These are phyloP conservation scores for Yamadazyma mexicana DNA, from an alignment of 1,139 yeast genomes.

Conservation along the genomic window DNA sequence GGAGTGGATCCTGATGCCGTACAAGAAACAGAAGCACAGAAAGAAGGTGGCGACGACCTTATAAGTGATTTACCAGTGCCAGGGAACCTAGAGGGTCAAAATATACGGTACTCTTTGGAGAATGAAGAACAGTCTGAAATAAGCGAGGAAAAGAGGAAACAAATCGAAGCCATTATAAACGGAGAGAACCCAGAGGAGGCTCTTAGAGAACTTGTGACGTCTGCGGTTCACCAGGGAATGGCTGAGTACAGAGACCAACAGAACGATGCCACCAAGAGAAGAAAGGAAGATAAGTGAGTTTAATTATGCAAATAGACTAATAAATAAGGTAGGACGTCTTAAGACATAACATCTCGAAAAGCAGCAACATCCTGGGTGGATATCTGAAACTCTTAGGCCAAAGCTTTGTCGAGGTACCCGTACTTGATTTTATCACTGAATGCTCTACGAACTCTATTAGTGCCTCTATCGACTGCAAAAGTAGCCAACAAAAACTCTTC, in stretches of 20 bases:
- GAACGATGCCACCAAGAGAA: slow-evolving; percentile 19
- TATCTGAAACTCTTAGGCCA: too few species aligned
- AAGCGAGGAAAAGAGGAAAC: slow-evolving; percentile 54
- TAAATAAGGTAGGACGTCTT: too few species aligned
- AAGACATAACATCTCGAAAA: too few species aligned
- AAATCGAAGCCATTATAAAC: slow-evolving; percentile 68
- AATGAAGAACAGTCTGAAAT: slow-evolving; percentile 36
- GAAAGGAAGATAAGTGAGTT: slow-evolving; percentile 15
- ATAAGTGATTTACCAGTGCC: slow-evolving; percentile 39
- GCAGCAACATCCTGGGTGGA: too few species aligned
- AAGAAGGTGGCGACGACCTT: slow-evolving; percentile 7
- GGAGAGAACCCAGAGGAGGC: slow-evolving; percentile 81
- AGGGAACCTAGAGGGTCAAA: slow-evolving; percentile 49
- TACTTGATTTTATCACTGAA: not conserved
- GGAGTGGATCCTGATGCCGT: slow-evolving; percentile 6
- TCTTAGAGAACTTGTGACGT: slow-evolving; percentile 64
- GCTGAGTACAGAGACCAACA: slow-evolving; percentile 24
- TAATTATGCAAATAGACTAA: too few species aligned
- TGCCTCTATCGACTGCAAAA: slow-evolving; percentile 1
- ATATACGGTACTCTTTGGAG: slow-evolving; percentile 58
- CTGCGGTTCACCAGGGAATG: slow-evolving; percentile 59
- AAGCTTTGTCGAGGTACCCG: too few species aligned
- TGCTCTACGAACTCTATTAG: slow-evolving; percentile 1
- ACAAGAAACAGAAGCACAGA: slow-evolving; percentile 1
- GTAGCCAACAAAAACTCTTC: slow-evolving; percentile 1